Percentiles rank a stretch among this genome's conserved stretches.
These are phyloP conservation scores for Auricularia auricula-judae DNA, from an alignment of 768 basidiomycete genomes.

Conservation along the genomic window DNA sequence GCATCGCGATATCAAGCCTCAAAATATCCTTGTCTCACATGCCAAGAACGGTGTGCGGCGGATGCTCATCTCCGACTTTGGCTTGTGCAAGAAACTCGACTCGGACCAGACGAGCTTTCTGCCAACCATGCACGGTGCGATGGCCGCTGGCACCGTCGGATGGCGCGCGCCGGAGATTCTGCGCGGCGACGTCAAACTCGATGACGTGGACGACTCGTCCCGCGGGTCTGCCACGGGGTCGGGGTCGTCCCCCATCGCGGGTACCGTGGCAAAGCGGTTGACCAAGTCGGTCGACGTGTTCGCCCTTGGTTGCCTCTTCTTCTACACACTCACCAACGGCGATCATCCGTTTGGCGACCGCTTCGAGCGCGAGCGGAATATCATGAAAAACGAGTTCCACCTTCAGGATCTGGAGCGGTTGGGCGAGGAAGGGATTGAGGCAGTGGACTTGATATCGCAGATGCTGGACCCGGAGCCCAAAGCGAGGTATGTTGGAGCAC, in stretches of 20 bases:
- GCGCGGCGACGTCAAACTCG: conserved; percentile 85
- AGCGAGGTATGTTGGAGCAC: conserved; percentile 43
- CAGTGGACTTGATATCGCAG: conserved; percentile 58
- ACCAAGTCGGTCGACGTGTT: conserved; percentile 97
- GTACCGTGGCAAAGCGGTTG: conserved; percentile 47
- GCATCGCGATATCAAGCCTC: conserved; percentile 98
- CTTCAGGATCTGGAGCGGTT: conserved; percentile 64
- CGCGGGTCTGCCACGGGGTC: conserved; percentile 45
- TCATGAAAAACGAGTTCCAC: conserved; percentile 67
- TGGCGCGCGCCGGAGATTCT: conserved; percentile 98
- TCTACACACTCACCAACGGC: conserved; percentile 82
- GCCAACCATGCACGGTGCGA: conserved; percentile 81
- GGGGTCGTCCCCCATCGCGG: conserved; percentile 19
- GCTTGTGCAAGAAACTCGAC: conserved; percentile 90
- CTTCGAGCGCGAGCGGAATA: conserved; percentile 90
- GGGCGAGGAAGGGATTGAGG: conserved; percentile 93
- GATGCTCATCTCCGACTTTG: conserved; percentile 96
- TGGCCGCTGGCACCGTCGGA: conserved; percentile 88
- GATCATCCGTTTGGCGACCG: conserved; percentile 90
- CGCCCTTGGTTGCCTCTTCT: conserved; percentile 90
- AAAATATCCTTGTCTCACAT: conserved; percentile 84
- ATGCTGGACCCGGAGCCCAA: conserved; percentile 76
- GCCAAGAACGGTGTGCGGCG: conserved; percentile 53
- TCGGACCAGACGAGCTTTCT: conserved; percentile 93
- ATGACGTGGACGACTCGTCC: conserved; percentile 62